Evolutionary conservation across 1,139 yeast genomes (phyloP), one percentile per base, ranked within the genome.

Genomic region (Yamadazyma sp.): DNA sequence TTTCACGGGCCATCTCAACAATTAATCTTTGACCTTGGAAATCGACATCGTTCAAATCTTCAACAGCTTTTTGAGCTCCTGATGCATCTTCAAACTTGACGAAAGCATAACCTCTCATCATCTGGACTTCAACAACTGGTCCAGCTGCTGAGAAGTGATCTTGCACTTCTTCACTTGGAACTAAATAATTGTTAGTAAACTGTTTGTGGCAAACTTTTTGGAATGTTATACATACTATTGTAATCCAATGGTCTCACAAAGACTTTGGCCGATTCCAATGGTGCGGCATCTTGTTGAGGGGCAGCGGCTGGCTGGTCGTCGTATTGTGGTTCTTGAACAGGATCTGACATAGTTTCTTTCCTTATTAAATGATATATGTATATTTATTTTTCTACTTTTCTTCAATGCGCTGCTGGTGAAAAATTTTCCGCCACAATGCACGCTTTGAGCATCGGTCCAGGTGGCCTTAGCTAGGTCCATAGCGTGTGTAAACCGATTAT

Each of bases 51-150:
- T 76, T 67, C 51, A 82, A 76, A 44, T 82, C 78, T 40, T 78
- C 81, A 48, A 80, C 72, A 13, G 92, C 92, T 48, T 73, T 72
- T 44, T 72, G 65, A 34, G 92, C 89, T 50, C 76, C 76, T 37
- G 82, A 90, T 22, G 79, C 64, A 41, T 69, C 73, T 58, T 81
- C 86, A 52, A 73, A 85, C 53, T 84, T 84, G 44, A 85, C 80
- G 53, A 83, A 84, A 27, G 88, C 92, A 56, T 80, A 83, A 33
- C 90, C 90, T 56, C 83, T 80, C 76, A 82, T 73, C 53, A 84
- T 62, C 59, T 81, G 82, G 38, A 82, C 80, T 53, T 82, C 88
- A 47, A 71, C 68, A 51, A 85, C 67, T 37, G 84, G 76, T 48
- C 90, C 94, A 44, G 70, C 73, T 43, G 78, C 71, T 12, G 80